A percentile compares a stretch with the other conserved stretches of the same genome.
Evolutionary conservation across 1,139 yeast species (phyloP).

Genomic region (Saccharomycopsis hybrid): DNA sequence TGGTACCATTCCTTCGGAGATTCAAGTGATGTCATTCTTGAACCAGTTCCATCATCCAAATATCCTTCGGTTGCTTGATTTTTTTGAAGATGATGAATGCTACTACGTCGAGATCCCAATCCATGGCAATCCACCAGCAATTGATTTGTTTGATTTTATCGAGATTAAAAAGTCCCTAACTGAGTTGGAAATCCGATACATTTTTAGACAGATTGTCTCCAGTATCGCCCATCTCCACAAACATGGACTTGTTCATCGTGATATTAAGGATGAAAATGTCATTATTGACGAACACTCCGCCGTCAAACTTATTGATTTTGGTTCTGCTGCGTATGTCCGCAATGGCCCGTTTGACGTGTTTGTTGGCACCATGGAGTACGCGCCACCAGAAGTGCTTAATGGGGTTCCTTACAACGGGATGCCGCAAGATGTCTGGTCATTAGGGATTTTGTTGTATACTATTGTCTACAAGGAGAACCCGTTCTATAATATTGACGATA

Average conservation of each 20-base stretch:
- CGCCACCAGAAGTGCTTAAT: conserved; percentile 89
- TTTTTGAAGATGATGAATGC: conserved; percentile 83
- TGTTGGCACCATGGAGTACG: conserved; percentile 95
- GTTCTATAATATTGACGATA: conserved; percentile 89
- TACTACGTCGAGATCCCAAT: conserved; percentile 88
- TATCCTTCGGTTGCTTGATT: conserved; percentile 77
- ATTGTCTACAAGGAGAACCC: conserved; percentile 93
- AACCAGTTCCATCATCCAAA: conserved; percentile 78
- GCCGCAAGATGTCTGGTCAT: conserved; percentile 96
- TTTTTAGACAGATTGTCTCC: conserved; percentile 72
- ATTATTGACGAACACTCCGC: conserved; percentile 74
- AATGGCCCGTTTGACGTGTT: conserved; percentile 96
- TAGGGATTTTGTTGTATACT: conserved; percentile 85
- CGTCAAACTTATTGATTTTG: conserved; percentile 87
- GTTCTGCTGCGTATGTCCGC: conserved; percentile 83
- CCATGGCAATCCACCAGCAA: conserved; percentile 83
- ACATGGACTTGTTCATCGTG: conserved; percentile 87
- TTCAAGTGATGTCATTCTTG: conserved; percentile 80
- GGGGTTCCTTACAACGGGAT: conserved; percentile 88
- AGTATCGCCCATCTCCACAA: conserved; percentile 78
- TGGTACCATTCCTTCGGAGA: conserved; percentile 93
- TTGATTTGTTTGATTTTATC: conserved; percentile 85
- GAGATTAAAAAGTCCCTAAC: conserved; percentile 77
- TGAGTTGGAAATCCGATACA: conserved; percentile 67
- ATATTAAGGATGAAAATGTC: conserved; percentile 90